Conservation (phyloP, 2,329 filamentous ascomycete species). For the Davidsoniella australis region DNA sequence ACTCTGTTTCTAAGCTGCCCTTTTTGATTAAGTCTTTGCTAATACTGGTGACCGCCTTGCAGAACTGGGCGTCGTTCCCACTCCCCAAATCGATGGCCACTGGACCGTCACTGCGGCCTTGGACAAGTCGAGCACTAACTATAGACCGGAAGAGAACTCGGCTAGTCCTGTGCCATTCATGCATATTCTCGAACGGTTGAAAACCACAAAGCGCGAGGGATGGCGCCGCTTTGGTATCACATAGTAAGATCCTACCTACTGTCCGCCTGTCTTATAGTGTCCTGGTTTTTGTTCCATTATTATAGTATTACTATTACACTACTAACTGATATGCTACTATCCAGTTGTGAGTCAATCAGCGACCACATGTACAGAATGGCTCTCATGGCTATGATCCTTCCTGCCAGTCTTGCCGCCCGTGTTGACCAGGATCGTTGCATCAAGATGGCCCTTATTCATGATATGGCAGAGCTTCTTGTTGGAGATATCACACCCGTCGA, state of each 20-base stretch:
- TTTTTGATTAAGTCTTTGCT: slow-evolving; percentile 13
- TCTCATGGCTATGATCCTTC: slow-evolving; percentile 83
- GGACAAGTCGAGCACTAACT: slow-evolving; percentile 18
- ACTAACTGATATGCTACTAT: background rate
- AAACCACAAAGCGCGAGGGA: slow-evolving; percentile 91
- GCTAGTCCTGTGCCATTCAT: slow-evolving; percentile 77
- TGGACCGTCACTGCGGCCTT: slow-evolving; percentile 17
- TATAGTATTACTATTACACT: no score
- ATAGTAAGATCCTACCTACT: slow-evolving; percentile 23
- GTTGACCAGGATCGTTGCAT: slow-evolving; percentile 73
- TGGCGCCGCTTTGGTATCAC: slow-evolving; percentile 78
- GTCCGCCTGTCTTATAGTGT: background rate
- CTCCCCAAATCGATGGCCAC: slow-evolving; percentile 15
- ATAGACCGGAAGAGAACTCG: slow-evolving; percentile 35
- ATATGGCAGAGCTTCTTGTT: slow-evolving; percentile 91
- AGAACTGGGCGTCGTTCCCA: slow-evolving; percentile 16
- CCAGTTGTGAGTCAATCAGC: slow-evolving; percentile 70
- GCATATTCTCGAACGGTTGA: slow-evolving; percentile 81
- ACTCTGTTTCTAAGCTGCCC: background rate
- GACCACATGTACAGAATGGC: slow-evolving; percentile 99
- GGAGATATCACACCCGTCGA: slow-evolving; percentile 95
- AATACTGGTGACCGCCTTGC: background rate
- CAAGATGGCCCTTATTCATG: slow-evolving; percentile 89
- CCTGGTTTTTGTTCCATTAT: background rate
- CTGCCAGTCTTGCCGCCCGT: slow-evolving; percentile 49